Conservation (phyloP, 2,329 filamentous ascomycete species). For the Neopestalotiopsis sp. region DNA sequence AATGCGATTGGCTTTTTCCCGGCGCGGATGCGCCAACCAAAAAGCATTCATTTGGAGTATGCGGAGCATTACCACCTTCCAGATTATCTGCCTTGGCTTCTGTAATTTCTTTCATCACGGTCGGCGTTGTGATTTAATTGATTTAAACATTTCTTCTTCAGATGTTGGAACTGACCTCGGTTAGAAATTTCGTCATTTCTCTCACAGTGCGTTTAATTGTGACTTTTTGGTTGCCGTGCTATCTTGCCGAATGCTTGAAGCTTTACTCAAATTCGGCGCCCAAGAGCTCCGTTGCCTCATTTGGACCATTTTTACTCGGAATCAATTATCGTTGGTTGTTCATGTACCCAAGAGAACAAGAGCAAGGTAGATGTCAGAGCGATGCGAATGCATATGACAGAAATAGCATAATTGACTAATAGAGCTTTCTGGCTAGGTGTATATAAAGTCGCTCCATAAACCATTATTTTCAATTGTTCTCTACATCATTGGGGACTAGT, state of each 20-base stretch:
- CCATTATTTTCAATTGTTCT: not conserved
- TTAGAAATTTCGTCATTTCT: not conserved
- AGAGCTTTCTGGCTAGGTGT: not conserved
- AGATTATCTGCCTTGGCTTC: not conserved
- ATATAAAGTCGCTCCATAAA: not conserved
- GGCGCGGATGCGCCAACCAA: not conserved
- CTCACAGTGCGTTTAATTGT: not conserved
- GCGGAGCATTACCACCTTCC: slow-evolving; percentile 3
- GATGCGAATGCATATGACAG: not conserved
- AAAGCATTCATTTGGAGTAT: not conserved
- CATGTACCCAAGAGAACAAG: not conserved
- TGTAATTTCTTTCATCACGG: no score
- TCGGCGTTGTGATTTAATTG: not conserved
- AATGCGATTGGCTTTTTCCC: not conserved
- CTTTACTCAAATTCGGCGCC: not conserved
- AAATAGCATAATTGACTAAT: not conserved
- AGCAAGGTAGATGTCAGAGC: not conserved
- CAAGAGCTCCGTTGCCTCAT: not conserved
- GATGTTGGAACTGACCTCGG: not conserved
- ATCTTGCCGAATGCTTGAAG: not conserved
- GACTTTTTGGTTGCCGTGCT: slow-evolving; percentile 2
- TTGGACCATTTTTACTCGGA: not conserved
- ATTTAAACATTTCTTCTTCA: no score
- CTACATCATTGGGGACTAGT: not conserved
- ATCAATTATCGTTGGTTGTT: not conserved